A percentile compares a stretch with the other conserved stretches of the same genome.
Conservation (phyloP, 164 flowering plant genomes). For the Houttuynia cordata region DNA sequence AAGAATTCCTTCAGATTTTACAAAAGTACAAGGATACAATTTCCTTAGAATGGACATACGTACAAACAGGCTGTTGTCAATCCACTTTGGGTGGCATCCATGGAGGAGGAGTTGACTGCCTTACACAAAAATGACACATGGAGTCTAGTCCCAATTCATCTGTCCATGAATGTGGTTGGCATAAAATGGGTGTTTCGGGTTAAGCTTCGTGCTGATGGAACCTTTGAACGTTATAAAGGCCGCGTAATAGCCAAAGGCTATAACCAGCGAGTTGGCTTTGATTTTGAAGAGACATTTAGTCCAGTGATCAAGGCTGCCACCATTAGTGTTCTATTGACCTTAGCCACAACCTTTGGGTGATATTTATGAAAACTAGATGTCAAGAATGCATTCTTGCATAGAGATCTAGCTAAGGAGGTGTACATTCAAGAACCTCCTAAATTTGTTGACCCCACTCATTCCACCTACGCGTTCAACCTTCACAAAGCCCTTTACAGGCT, state of each 20-base stretch:
- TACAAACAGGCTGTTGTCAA: no score
- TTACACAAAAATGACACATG: not conserved
- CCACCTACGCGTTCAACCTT: not conserved
- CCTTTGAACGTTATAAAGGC: not conserved
- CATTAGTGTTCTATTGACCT: not conserved
- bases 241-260: not conserved
- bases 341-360: not conserved
- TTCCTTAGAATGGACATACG: no score
- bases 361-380: not conserved
- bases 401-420: not conserved
- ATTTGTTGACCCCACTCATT: not conserved
- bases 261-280: not conserved
- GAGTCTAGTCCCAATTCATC: not conserved
- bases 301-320: not conserved
- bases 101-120: not conserved
- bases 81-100: no score
- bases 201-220: not conserved
- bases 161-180: not conserved
- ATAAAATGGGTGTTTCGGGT: not conserved
- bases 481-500: not conserved
- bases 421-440: not conserved
- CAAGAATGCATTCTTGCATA: not conserved
- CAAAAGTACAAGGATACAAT: constrained; percentile 53
- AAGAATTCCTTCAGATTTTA: constrained; percentile 49
- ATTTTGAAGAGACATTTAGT: not conserved